A percentile compares a stretch with the other conserved stretches of the same genome.
phyloP scores from a whole-genome alignment of 164 flowering plant species.

The Buxus sempervirens region DNA sequence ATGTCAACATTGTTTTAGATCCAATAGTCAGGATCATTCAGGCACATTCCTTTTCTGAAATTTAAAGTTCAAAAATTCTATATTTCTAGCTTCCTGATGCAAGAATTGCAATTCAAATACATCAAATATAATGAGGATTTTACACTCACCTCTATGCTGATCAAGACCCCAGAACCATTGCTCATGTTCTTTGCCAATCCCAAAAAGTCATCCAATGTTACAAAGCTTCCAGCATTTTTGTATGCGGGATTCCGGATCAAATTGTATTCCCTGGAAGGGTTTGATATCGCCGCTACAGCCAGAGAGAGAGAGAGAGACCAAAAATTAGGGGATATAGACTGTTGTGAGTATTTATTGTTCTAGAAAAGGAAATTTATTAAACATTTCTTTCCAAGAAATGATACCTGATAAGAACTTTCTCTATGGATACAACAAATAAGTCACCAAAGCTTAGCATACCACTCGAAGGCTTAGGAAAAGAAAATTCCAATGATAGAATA shows the following conservation, averaged over 20 bases:
- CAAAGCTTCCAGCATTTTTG: constrained; percentile 28
- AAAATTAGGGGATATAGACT: not conserved
- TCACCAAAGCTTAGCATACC: too few species aligned
- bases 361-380: not conserved
- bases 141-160: constrained; percentile 36
- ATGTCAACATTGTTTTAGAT: too few species aligned
- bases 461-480: too few species aligned
- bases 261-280: constrained; percentile 8
- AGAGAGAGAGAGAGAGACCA: constrained; percentile 2
- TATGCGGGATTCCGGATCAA: constrained; percentile 33
- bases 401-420: too few species aligned
- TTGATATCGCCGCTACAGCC: constrained; percentile 32
- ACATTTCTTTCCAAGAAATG: not conserved
- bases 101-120: not conserved
- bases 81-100: not conserved
- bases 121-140: not conserved
- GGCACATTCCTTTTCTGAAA: too few species aligned
- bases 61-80: too few species aligned
- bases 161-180: constrained; percentile 32
- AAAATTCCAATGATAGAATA: too few species aligned
- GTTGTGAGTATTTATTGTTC: not conserved
- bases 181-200: constrained; percentile 21
- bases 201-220: constrained; percentile 32
- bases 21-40: too few species aligned
- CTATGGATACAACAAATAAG: too few species aligned